Conservation (phyloP, 2,329 filamentous ascomycete genomes). For the Ophiocordyceps australis region DNA sequence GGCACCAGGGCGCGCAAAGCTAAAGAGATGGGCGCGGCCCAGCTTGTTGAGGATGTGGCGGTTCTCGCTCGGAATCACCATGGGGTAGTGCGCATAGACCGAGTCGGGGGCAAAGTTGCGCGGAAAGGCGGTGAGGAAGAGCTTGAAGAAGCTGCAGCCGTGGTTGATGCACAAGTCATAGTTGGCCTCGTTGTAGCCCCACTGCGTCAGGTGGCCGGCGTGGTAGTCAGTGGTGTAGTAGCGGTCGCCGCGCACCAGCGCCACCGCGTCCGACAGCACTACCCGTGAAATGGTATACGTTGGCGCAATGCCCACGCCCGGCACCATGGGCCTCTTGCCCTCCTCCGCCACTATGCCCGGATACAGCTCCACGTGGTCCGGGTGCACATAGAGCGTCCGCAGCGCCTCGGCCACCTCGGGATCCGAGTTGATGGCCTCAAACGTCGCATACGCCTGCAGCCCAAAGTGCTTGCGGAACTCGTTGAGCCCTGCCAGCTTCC, state of each 20-base stretch:
- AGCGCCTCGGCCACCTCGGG: slow-evolving; percentile 49
- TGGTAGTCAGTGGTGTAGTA: slow-evolving; percentile 68
- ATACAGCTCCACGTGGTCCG: slow-evolving; percentile 66
- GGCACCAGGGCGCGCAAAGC: slow-evolving; percentile 42
- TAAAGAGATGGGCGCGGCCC: slow-evolving; percentile 49
- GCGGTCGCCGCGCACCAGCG: slow-evolving; percentile 60
- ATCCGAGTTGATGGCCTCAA: slow-evolving; percentile 72
- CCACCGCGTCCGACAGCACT: slow-evolving; percentile 60
- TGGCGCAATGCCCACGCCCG: slow-evolving; percentile 57
- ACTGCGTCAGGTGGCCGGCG: slow-evolving; percentile 59
- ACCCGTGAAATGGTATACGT: slow-evolving; percentile 63
- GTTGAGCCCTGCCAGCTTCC: slow-evolving; percentile 64
- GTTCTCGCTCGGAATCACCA: slow-evolving; percentile 54
- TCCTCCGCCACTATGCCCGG: slow-evolving; percentile 63
- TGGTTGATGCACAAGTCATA: slow-evolving; percentile 61
- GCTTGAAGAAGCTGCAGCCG: slow-evolving; percentile 72
- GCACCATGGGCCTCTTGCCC: slow-evolving; percentile 54
- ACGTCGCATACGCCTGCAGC: slow-evolving; percentile 55
- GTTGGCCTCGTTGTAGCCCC: slow-evolving; percentile 61
- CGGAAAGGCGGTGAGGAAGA: slow-evolving; percentile 64
- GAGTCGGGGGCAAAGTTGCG: slow-evolving; percentile 62
- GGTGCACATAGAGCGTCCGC: slow-evolving; percentile 54
- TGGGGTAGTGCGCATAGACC: slow-evolving; percentile 67
- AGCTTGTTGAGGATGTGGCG: slow-evolving; percentile 50
- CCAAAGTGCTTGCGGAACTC: slow-evolving; percentile 75